phyloP scores from a whole-genome alignment of 73 alveolate species.

The Stentor coeruleus region DNA sequence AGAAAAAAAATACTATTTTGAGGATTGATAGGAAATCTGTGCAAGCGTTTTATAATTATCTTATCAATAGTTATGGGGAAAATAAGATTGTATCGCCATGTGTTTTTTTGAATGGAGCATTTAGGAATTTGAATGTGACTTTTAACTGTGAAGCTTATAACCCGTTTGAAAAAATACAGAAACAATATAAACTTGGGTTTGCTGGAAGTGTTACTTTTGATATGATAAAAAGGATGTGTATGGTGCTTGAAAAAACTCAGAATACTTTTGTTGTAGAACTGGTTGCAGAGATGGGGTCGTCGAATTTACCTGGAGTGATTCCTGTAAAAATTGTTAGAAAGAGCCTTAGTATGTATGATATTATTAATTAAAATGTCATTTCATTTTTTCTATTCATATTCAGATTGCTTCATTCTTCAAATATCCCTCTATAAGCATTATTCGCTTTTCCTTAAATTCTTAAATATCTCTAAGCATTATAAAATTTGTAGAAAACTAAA shows the following conservation, averaged over 20 bases:
- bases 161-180: not conserved
- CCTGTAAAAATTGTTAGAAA: not conserved
- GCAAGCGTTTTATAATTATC: not conserved
- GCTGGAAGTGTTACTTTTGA: not conserved
- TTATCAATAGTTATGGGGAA: not conserved
- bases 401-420: too few species aligned
- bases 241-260: not conserved
- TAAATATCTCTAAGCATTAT: too few species aligned
- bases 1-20: not conserved
- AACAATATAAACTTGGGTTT: not conserved
- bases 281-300: not conserved
- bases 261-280: not conserved
- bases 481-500: too few species aligned
- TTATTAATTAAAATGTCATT: too few species aligned
- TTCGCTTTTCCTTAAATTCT: too few species aligned
- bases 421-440: too few species aligned
- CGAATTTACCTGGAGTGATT: not conserved
- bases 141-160: not conserved
- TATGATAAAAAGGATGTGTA: not conserved
- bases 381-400: too few species aligned
- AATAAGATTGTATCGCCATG: not conserved
- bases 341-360: not conserved
- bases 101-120: not conserved
- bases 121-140: not conserved
- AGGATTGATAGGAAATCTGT: slow-evolving; percentile 6